Evolutionary conservation across 2,329 filamentous ascomycete genomes (phyloP).

Genomic region (Trichoderma oligosporum): DNA sequence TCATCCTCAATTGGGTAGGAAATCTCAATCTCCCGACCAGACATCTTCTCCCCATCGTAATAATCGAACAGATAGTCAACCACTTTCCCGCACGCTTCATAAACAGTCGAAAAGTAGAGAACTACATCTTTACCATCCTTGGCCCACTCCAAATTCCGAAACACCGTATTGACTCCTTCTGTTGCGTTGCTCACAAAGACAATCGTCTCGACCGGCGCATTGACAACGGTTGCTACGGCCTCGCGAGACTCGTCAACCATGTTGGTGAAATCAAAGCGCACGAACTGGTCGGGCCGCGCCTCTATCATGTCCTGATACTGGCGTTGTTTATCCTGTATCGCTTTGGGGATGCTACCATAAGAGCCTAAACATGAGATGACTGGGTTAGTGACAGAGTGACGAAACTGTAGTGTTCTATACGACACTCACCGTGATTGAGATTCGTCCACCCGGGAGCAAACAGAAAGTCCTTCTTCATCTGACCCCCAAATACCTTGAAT

Average conservation of each 20-base stretch:
- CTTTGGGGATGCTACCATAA: slow-evolving; percentile 69
- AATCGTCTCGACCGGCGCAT: slow-evolving; percentile 60
- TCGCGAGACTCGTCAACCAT: slow-evolving; percentile 51
- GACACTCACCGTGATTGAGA: slow-evolving; percentile 10
- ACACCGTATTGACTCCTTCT: slow-evolving; percentile 20
- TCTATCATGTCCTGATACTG: slow-evolving; percentile 66
- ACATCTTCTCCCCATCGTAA: slow-evolving; percentile 44
- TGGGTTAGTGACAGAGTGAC: background rate
- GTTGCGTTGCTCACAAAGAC: slow-evolving; percentile 72
- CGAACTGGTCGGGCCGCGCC: slow-evolving; percentile 58
- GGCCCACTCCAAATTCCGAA: slow-evolving; percentile 28
- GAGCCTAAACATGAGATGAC: slow-evolving; percentile 54
- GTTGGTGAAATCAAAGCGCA: slow-evolving; percentile 51
- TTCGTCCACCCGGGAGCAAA: slow-evolving; percentile 14
- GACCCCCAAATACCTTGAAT: slow-evolving; percentile 7
- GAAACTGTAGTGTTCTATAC: background rate
- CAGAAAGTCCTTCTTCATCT: slow-evolving; percentile 12
- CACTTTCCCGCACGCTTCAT: slow-evolving; percentile 72
- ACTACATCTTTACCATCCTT: slow-evolving; percentile 72
- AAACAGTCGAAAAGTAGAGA: slow-evolving; percentile 73
- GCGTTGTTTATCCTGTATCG: slow-evolving; percentile 57
- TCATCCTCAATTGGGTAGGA: slow-evolving; percentile 68
- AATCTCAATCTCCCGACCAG: slow-evolving; percentile 54
- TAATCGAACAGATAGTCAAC: slow-evolving; percentile 17
- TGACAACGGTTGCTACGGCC: slow-evolving; percentile 64